These are phyloP conservation scores for Nakazawaea anatomiae DNA, from an alignment of 805 yeast species.

Conservation along the genomic window DNA sequence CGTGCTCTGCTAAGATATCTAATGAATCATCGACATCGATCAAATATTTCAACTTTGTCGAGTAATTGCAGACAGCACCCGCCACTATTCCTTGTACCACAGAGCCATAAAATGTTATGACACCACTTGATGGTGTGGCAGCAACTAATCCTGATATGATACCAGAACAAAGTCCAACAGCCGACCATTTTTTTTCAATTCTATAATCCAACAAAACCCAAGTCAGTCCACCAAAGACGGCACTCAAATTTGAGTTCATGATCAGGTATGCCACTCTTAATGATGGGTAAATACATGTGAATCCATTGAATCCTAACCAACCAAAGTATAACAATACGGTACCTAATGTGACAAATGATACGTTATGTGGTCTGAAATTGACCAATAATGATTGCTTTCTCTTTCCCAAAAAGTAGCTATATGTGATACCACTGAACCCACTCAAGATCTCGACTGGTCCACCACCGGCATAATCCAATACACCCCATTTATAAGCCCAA, in stretches of 20 bases:
- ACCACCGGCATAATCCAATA: slow-evolving; percentile 95
- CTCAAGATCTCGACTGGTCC: slow-evolving; percentile 94
- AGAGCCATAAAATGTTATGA: slow-evolving; percentile 88
- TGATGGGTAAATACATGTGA: slow-evolving; percentile 77
- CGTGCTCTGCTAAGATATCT: slow-evolving; percentile 98
- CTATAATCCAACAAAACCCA: slow-evolving; percentile 92
- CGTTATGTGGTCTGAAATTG: slow-evolving; percentile 93
- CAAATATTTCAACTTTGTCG: slow-evolving; percentile 81
- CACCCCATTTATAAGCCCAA: slow-evolving; percentile 93
- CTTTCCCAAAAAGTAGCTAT: slow-evolving; percentile 74
- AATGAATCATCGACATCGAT: slow-evolving; percentile 84
- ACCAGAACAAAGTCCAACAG: slow-evolving; percentile 94
- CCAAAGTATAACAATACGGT: slow-evolving; percentile 88
- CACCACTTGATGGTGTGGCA: slow-evolving; percentile 93
- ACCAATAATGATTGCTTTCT: slow-evolving; percentile 71
- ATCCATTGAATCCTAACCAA: slow-evolving; percentile 95
- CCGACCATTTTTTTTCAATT: slow-evolving; percentile 84
- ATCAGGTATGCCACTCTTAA: slow-evolving; percentile 83
- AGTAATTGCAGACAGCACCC: slow-evolving; percentile 80
- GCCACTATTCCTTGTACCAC: slow-evolving; percentile 77
- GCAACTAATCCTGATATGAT: slow-evolving; percentile 94
- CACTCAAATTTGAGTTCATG: slow-evolving; percentile 86
- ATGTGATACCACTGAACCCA: slow-evolving; percentile 87
- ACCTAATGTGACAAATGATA: slow-evolving; percentile 84
- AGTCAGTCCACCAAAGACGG: slow-evolving; percentile 83